A percentile compares a stretch with the other conserved stretches of the same genome.
These are phyloP conservation scores for Leishmania tarentolae DNA, from an alignment of 208 protist genomes.

Conservation along the genomic window DNA sequence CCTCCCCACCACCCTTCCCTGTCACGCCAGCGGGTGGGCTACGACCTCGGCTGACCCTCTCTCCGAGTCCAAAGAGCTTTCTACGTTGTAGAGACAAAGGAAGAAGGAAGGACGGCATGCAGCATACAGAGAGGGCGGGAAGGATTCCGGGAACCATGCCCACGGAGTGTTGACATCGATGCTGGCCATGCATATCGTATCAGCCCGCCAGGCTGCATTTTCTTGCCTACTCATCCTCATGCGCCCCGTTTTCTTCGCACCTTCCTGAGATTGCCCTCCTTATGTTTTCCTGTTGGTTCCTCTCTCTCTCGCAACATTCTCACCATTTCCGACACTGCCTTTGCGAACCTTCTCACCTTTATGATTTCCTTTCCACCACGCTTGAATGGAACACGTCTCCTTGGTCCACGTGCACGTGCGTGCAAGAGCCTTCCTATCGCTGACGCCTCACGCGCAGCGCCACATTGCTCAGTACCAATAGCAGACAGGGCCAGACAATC, in stretches of 20 bases:
- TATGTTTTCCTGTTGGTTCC: background rate
- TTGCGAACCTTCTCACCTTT: background rate
- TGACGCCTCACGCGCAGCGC: background rate
- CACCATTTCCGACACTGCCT: background rate
- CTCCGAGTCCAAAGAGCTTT: background rate
- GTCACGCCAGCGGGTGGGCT: background rate
- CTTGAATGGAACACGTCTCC: background rate
- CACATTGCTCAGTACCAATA: background rate
- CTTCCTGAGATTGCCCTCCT: background rate
- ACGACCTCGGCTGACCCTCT: background rate
- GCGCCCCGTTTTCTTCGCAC: background rate
- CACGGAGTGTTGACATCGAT: background rate
- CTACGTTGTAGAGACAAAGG: background rate
- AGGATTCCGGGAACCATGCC: background rate
- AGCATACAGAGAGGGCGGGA: background rate
- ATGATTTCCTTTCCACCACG: background rate
- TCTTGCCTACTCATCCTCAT: background rate
- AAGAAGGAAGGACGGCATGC: background rate
- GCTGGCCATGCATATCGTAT: background rate
- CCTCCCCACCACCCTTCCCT: background rate
- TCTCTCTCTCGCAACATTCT: background rate
- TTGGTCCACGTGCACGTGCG: background rate
- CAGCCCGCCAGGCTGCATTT: background rate
- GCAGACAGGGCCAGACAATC: background rate
- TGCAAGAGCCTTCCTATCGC: background rate